Percentiles rank a stretch among this genome's conserved stretches.
Evolutionary conservation across 2,329 filamentous ascomycete species (phyloP).

Genomic region (Claviceps pusilla): DNA sequence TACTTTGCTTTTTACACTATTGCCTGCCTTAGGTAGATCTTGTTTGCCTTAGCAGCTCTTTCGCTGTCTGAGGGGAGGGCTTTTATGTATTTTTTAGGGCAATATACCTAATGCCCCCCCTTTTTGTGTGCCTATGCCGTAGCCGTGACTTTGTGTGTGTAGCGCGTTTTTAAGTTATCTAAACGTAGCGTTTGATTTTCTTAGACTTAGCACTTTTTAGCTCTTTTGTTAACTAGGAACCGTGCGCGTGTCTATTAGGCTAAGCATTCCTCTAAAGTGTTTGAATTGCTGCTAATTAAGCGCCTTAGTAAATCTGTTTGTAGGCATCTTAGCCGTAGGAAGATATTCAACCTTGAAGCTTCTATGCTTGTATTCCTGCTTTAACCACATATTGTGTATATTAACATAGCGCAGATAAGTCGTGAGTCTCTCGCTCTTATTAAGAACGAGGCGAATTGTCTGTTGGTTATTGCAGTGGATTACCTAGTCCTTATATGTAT

Average conservation of each 20-base stretch:
- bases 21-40: too few relatives aligned
- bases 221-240: too few relatives aligned
- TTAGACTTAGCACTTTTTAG: too few relatives aligned
- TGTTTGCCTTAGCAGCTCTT: too few relatives aligned
- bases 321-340: neutral
- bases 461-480: neutral
- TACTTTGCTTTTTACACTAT: too few relatives aligned
- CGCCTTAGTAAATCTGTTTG: neutral
- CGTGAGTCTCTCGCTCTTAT: neutral
- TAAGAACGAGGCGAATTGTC: neutral
- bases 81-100: too few relatives aligned
- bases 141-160: too few relatives aligned
- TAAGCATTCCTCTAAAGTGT: neutral
- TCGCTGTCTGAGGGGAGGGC: too few relatives aligned
- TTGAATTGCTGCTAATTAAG: neutral
- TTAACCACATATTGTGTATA: neutral
- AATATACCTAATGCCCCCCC: too few relatives aligned
- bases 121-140: too few relatives aligned
- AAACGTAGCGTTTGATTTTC: too few relatives aligned
- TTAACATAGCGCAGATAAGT: neutral
- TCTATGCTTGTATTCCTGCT: neutral
- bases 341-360: neutral
- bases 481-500: neutral
- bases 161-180: too few relatives aligned
- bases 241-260: neutral